Evolutionary conservation across 2,329 filamentous ascomycete genomes (phyloP).

Genomic region (Aspergillus quadrilineatus): DNA sequence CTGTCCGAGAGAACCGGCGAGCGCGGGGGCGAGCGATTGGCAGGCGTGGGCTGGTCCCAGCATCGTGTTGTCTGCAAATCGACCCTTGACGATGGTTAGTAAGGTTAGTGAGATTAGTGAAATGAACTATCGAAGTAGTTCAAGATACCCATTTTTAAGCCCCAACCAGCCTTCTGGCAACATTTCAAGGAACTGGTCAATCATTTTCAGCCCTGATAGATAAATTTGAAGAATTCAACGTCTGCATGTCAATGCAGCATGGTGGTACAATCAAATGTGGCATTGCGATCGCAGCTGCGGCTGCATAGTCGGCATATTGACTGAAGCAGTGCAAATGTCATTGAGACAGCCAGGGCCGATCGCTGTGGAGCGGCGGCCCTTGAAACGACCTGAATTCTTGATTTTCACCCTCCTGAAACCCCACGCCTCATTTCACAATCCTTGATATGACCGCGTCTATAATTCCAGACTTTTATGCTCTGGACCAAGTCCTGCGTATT

Average conservation of each 20-base stretch:
- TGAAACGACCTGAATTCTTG: background rate
- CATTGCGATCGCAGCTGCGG: background rate
- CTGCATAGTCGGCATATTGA: background rate
- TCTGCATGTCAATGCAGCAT: background rate
- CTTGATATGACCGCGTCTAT: background rate
- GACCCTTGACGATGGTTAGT: constrained; percentile 6
- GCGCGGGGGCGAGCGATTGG: constrained; percentile 1
- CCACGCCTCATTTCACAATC: background rate
- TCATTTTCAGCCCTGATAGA: background rate
- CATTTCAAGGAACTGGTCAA: background rate
- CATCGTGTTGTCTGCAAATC: background rate
- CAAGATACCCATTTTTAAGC: background rate
- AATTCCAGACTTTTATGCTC: background rate
- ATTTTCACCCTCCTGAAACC: background rate
- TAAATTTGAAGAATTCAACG: too few relatives aligned
- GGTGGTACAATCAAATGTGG: background rate
- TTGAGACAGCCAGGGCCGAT: background rate
- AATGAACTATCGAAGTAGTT: constrained; percentile 1
- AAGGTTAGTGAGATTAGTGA: background rate
- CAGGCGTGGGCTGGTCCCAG: constrained; percentile 1
- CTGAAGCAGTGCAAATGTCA: background rate
- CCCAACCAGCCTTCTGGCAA: background rate
- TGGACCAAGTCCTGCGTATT: too few relatives aligned
- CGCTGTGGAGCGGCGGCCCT: background rate
- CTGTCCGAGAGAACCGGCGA: constrained; percentile 4